Evolutionary conservation across 208 protist species (phyloP), one percentile per base, ranked within the genome.

Genomic region (Borovskyia barvae): DNA sequence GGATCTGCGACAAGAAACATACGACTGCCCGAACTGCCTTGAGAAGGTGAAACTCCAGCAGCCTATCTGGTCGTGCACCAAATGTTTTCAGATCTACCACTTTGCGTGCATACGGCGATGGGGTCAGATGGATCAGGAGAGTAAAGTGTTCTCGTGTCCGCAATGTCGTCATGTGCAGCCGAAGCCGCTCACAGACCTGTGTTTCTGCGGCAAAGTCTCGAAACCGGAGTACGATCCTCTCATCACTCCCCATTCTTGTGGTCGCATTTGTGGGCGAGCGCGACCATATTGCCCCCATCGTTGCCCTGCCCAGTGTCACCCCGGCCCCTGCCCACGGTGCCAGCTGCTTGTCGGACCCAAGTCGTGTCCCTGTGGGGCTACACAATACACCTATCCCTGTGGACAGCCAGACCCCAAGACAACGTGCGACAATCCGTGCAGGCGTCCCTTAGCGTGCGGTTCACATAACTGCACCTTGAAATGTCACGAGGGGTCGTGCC

Each of bases 211-310:
- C 2, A 90, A 87, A 51, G 43, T 70, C n/a, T 40, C 41, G 2
- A 71, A 80, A 41, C 86, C 86, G 2, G 55, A 66, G 45, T 82
- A 82, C 61, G 75, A 87, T 51, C 80, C 82, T 6, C 71, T 88
- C 39, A 41, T 90, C 32, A 87, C 71, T 0, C 87, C 87, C 7
- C 87, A 93, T 67, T 87, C 75, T n/a, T 93, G 87, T 30, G 87
- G 83, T 0, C 64, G 77, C n/a, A 62, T 30, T 15, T 93, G 87
- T 41, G 87, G 65, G 20, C 71, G 76, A 6, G 22, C 15, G 14
- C 58, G 81, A 3, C 61, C 52, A 8, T 75, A 58, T 48, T 89
- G 86, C 51, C 19, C 57, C 2, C 86, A 93, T 58, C 47, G 49
- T 17, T 93, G 86, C 50, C 37, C 75, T 1, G 29, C 71, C 15